Conservation (phyloP, 1,284 basidiomycete genomes). For the Kwoniella shivajii region DNA sequence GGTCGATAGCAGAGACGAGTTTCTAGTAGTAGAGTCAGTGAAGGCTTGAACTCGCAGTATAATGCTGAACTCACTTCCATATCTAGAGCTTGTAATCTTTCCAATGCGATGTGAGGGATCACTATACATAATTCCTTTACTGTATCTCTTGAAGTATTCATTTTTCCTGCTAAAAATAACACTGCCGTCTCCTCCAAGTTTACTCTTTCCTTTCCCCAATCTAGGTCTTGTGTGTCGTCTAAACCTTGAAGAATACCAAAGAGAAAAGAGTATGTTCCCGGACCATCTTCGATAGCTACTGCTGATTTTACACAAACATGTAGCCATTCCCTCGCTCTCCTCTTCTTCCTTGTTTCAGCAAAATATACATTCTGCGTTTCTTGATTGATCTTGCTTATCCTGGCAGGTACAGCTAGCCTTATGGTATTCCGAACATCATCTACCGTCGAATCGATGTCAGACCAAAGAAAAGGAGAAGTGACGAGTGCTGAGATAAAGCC, state of each 20-base stretch:
- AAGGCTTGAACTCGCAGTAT: slow-evolving; percentile 1
- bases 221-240: slow-evolving; percentile 19
- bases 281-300: neutral
- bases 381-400: slow-evolving; percentile 9
- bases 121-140: slow-evolving; percentile 18
- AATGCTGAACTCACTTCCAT: slow-evolving; percentile 23
- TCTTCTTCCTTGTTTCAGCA: neutral
- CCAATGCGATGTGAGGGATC: slow-evolving; percentile 16
- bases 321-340: slow-evolving; percentile 13
- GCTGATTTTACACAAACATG: neutral
- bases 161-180: slow-evolving; percentile 12
- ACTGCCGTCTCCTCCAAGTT: slow-evolving; percentile 37
- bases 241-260: slow-evolving; percentile 29
- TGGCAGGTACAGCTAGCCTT: slow-evolving; percentile 13
- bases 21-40: slow-evolving; percentile 10
- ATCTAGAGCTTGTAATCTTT: slow-evolving; percentile 26
- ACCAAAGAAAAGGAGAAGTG: slow-evolving; percentile 32
- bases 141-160: neutral
- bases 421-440: slow-evolving; percentile 20
- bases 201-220: slow-evolving; percentile 31
- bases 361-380: slow-evolving; percentile 19
- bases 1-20: neutral
- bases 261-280: neutral
- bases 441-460: neutral
- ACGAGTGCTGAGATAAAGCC: slow-evolving; percentile 26